phyloP scores from a whole-genome alignment of 306 rosid genomes.

The Ceratonia siliqua region DNA sequence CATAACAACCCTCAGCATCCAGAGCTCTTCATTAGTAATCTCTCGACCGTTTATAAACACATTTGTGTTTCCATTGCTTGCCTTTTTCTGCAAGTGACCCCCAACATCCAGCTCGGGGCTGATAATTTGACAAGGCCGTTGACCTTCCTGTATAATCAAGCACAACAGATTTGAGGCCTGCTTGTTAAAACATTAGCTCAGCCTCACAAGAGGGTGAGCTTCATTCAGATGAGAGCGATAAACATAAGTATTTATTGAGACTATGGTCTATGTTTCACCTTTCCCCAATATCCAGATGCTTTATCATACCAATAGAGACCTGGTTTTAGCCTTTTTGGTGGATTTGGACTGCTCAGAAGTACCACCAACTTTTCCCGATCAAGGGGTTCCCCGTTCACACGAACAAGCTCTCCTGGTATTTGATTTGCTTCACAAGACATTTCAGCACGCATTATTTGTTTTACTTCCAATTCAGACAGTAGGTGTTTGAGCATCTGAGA shows the following conservation, averaged over 20 bases:
- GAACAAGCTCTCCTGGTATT: slow-evolving; percentile 49
- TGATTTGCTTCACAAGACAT: slow-evolving; percentile 55
- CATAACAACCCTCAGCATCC: slow-evolving; percentile 57
- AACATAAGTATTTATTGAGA: neutral
- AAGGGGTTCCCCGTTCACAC: slow-evolving; percentile 57
- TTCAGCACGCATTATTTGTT: slow-evolving; percentile 49
- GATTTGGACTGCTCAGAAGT: slow-evolving; percentile 49
- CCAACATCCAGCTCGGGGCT: slow-evolving; percentile 57
- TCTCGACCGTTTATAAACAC: slow-evolving; percentile 58
- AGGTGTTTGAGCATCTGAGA: slow-evolving; percentile 61
- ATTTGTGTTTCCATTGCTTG: slow-evolving; percentile 73
- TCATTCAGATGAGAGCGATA: neutral
- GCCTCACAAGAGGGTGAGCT: neutral
- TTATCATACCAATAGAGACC: slow-evolving; percentile 86
- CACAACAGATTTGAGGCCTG: slow-evolving; percentile 25
- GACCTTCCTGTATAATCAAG: slow-evolving; percentile 59
- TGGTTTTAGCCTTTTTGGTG: slow-evolving; percentile 69
- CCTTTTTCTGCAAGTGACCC: slow-evolving; percentile 44
- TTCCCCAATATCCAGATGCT: slow-evolving; percentile 83
- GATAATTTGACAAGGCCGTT: slow-evolving; percentile 65
- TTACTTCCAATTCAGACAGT: slow-evolving; percentile 46
- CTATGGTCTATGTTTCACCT: slow-evolving; percentile 46
- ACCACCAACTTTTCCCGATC: slow-evolving; percentile 45
- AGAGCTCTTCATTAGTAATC: slow-evolving; percentile 60
- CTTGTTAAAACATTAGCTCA: neutral